Conservation (phyloP, 108 stramenopile genomes). For the Cyclotella atomus region DNA sequence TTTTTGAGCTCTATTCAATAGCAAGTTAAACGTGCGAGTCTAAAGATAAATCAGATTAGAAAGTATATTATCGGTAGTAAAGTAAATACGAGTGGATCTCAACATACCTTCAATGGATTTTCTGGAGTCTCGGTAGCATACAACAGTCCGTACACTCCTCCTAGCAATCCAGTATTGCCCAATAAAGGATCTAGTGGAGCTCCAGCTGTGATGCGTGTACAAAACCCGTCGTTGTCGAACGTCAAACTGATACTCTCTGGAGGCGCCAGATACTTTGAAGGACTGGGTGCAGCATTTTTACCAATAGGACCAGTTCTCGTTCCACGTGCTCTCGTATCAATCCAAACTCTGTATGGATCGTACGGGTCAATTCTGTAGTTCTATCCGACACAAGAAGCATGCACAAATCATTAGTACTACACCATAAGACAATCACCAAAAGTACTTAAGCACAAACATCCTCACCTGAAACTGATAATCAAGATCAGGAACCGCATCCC, state of each 20-base stretch:
- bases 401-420: not conserved
- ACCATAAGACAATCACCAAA: not conserved
- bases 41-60: too few relatives aligned
- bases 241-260: conserved; percentile 65
- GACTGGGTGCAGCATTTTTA: not conserved
- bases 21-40: conserved; percentile 46
- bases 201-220: conserved; percentile 58
- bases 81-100: too few relatives aligned
- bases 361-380: conserved; percentile 75
- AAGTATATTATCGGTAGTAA: too few relatives aligned
- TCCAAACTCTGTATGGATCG: conserved; percentile 69
- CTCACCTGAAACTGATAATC: conserved; percentile 40
- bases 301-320: conserved; percentile 44
- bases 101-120: conserved; percentile 14
- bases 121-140: conserved; percentile 57
- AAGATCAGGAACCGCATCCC: conserved; percentile 50
- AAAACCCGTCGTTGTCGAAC: conserved; percentile 76
- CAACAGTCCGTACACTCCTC: conserved; percentile 59
- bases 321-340: conserved; percentile 50
- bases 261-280: conserved; percentile 43
- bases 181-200: conserved; percentile 62
- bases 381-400: not conserved
- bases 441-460: too few relatives aligned
- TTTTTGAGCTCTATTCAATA: conserved; percentile 50
- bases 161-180: conserved; percentile 68